Percentiles rank a stretch among this genome's conserved stretches.
Conservation (phyloP, 352 stramenopile genomes). For the Globisporangium acanthophoron region DNA sequence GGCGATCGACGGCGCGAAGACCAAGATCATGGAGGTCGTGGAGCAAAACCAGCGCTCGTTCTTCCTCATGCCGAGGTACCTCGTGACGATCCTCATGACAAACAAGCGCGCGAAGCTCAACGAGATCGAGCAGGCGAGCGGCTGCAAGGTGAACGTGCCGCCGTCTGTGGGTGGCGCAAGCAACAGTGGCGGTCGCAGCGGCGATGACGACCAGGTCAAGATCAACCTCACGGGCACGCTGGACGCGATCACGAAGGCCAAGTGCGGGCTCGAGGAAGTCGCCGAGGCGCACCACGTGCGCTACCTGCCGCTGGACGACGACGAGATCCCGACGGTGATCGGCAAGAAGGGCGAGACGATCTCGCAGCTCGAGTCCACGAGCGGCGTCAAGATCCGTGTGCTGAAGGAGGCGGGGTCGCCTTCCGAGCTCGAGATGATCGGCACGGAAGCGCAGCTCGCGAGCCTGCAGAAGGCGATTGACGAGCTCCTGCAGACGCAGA, state of each 20-base stretch:
- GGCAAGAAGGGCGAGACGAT: conserved; percentile 80
- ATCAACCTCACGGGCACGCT: conserved; percentile 58
- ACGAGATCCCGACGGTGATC: conserved; percentile 74
- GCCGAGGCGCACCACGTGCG: conserved; percentile 58
- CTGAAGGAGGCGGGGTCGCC: conserved; percentile 29
- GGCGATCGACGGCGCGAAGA: conserved; percentile 41
- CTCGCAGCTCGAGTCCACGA: conserved; percentile 56
- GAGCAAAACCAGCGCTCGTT: conserved; percentile 70
- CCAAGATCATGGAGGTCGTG: conserved; percentile 58
- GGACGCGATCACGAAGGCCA: conserved; percentile 56
- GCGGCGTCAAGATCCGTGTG: conserved; percentile 54
- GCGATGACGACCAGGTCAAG: conserved; percentile 37
- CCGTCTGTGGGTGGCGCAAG: conserved; percentile 8
- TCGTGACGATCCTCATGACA: conserved; percentile 55
- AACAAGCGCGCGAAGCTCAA: conserved; percentile 75
- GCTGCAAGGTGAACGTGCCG: conserved; percentile 53
- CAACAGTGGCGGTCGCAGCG: conserved; percentile 9
- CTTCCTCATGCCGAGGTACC: conserved; percentile 52
- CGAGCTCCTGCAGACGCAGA: conserved; percentile 64
- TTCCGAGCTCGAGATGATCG: conserved; percentile 70
- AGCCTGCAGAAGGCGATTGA: conserved; percentile 44
- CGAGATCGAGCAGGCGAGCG: conserved; percentile 54
- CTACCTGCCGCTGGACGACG: conserved; percentile 63
- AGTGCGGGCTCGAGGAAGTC: conserved; percentile 48
- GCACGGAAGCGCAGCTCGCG: conserved; percentile 59